phyloP scores from a whole-genome alignment of 176 grass and related monocot genomes.

The Lolium perenne region DNA sequence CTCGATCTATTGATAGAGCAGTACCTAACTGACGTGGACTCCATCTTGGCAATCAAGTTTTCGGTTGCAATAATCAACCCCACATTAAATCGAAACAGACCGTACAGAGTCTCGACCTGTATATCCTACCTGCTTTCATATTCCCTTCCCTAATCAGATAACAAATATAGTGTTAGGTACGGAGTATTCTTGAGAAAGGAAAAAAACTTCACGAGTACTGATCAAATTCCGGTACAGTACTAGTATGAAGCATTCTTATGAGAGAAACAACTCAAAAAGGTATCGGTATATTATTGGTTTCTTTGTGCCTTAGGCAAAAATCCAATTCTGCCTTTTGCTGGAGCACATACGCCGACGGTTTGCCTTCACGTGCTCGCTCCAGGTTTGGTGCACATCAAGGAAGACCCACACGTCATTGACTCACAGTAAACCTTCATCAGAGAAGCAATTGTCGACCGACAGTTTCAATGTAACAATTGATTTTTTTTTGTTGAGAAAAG shows the following conservation, averaged over 20 bases:
- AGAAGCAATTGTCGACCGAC: background rate
- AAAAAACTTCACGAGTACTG: too few relatives aligned
- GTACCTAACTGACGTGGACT: background rate
- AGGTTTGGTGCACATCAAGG: background rate
- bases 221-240: background rate
- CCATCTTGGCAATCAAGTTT: background rate
- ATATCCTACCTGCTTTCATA: background rate
- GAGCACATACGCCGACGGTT: background rate
- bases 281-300: background rate
- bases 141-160: background rate
- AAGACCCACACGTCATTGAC: background rate
- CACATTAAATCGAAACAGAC: background rate
- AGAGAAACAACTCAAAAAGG: background rate
- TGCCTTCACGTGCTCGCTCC: background rate
- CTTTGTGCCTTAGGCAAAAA: background rate
- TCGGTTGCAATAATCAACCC: background rate
- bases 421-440: too few relatives aligned
- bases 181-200: background rate
- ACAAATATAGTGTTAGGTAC: background rate
- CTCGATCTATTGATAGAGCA: background rate
- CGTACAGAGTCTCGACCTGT: background rate
- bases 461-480: background rate
- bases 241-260: background rate
- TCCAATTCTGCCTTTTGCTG: background rate
- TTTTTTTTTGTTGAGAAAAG: too few relatives aligned